Evolutionary conservation across 441 rosid species (phyloP), one percentile per base, ranked within the genome.

Genomic region (Pelargonium exstipulatum): DNA sequence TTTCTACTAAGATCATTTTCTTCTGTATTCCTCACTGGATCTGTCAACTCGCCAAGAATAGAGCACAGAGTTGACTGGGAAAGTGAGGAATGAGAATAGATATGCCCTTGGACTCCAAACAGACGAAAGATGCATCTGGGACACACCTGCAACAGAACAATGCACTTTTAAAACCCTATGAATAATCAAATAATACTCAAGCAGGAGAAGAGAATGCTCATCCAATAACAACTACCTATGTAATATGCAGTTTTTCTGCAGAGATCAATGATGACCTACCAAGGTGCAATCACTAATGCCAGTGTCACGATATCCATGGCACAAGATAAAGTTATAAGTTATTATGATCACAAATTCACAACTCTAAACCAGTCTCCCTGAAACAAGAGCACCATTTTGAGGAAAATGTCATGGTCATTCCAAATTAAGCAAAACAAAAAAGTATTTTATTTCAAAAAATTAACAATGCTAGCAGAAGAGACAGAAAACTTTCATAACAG

Each of bases 91-190:
- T 29, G 51, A 46, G 69, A 80, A 48, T 81, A 77, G 51, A 62
- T 77, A 26, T 78, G 82, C 26, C 67, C 75, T 51, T 55, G 77
- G 71, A 86, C 64, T 17, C 91, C 83, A 37, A 94, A 77, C 51
- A 94, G 70, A 68, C 99, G 87, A 69, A 88, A 76, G 45, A 88
- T 69, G 85, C 97, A 94, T 80, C 91, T 79, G 70, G 74, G 68
- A 76, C 98, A 93, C 5, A 91, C 90, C 97, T 93, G 67, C 65
- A 74, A 74, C 29, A 43, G 29, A 69, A 53, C 10, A 9, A 72
- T 12, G n/a, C 13, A 22, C 48, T 24, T 6, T 12, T 6, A 66
- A 37, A 43, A 61, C 46, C 22, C 61, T 10, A 37, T 42, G 13
- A 69, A 62, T 55, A 22, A 40, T 37, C 42, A 32, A 68, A 51